A percentile compares a stretch with the other conserved stretches of the same genome.
These are phyloP conservation scores for Ophiobolus disseminans DNA, from an alignment of 2,329 filamentous ascomycete genomes.

Conservation along the genomic window DNA sequence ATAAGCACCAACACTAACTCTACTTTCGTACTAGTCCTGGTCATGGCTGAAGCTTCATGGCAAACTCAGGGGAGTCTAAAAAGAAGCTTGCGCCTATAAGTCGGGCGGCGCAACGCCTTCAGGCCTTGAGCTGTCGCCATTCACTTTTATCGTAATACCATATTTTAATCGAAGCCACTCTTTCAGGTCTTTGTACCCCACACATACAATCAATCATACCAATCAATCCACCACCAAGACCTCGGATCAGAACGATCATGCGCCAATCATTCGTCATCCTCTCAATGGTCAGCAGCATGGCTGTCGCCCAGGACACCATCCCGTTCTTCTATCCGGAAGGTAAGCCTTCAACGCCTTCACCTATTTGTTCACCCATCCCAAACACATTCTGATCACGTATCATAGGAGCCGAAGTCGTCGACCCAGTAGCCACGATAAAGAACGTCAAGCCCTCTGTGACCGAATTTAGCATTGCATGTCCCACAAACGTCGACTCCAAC, in stretches of 20 bases:
- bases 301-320: slow-evolving; percentile 23
- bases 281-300: slow-evolving; percentile 25
- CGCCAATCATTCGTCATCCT: slow-evolving; percentile 30
- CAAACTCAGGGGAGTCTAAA: slow-evolving; percentile 18
- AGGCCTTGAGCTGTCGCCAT: slow-evolving; percentile 11
- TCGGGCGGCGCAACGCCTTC: slow-evolving; percentile 12
- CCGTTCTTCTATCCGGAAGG: slow-evolving; percentile 33
- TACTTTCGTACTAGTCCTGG: slow-evolving; percentile 6
- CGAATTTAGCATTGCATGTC: slow-evolving; percentile 30
- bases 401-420: slow-evolving; percentile 22
- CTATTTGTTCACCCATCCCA: not conserved
- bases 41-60: slow-evolving; percentile 12
- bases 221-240: too few relatives aligned
- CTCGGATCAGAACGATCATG: slow-evolving; percentile 22
- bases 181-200: too few relatives aligned
- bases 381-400: not conserved
- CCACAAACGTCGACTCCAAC: slow-evolving; percentile 19
- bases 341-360: slow-evolving; percentile 10
- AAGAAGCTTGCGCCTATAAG: slow-evolving; percentile 8
- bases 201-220: too few relatives aligned
- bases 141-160: not conserved
- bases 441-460: slow-evolving; percentile 30
- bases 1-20: not conserved
- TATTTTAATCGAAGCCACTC: not conserved
- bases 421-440: slow-evolving; percentile 33